Conservation (phyloP, 306 rosid species). For the Cicer arietinum region DNA sequence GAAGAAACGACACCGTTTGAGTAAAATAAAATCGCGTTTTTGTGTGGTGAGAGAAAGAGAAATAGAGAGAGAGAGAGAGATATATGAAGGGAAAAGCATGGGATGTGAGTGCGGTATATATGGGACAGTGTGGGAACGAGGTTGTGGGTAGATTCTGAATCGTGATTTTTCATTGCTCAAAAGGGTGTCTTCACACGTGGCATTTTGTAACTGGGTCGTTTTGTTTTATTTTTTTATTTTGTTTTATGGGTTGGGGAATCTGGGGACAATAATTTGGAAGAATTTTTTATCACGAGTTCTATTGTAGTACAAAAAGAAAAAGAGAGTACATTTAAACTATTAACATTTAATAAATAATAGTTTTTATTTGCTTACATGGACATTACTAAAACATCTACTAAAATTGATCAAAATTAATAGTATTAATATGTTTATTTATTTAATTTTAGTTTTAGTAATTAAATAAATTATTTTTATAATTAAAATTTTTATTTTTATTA, state of each 20-base stretch:
- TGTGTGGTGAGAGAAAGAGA: constrained; percentile 8
- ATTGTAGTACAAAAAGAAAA: too few species aligned
- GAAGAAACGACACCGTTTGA: constrained; percentile 59
- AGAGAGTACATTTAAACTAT: too few species aligned
- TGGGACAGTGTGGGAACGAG: constrained; percentile 51
- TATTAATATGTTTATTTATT: too few species aligned
- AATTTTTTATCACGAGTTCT: too few species aligned
- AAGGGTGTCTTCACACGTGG: constrained; percentile 50
- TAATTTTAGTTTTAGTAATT: too few species aligned
- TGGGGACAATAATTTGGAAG: constrained; percentile 21
- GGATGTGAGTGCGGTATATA: constrained; percentile 44
- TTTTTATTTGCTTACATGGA: too few species aligned
- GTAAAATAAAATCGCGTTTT: constrained; percentile 45
- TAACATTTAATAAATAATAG: too few species aligned
- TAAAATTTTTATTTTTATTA: too few species aligned
- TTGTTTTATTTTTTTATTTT: constrained; percentile 11
- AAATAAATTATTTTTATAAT: too few species aligned
- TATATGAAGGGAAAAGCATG: constrained; percentile 45
- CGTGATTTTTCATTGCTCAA: constrained; percentile 24
- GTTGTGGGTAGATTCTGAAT: constrained; percentile 50
- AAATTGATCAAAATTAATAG: too few species aligned
- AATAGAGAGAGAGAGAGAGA: constrained; percentile 38
- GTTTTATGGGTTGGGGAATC: constrained; percentile 41
- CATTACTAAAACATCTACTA: too few species aligned
- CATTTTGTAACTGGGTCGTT: not conserved